Evolutionary conservation across 2,329 filamentous ascomycete species (phyloP), one percentile per base, ranked within the genome.

Genomic region (Colletotrichum navitas): DNA sequence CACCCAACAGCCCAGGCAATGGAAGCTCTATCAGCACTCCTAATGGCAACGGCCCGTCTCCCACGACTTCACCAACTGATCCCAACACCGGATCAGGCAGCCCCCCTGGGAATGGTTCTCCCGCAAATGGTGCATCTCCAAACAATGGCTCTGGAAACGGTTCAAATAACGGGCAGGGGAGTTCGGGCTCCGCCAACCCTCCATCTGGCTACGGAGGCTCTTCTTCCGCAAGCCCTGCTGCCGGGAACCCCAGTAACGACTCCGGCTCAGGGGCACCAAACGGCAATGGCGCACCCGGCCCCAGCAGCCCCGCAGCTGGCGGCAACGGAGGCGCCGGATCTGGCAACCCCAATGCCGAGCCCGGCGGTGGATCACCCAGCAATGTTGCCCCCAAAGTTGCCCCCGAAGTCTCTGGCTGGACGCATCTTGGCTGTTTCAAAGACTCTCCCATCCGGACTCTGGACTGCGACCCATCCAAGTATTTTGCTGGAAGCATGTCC

Each of bases 401-500:
- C 43, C 18, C 55, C 1, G 60, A 71, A 1, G 67, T 66, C 7
- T 63, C 59, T 41, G 74, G 70, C 41, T 81, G 79, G 79, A 70
- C 47, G 16, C 76, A 80, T 63, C 45, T 81, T 12, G 79, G 79
- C 21, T 81, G 79, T 64, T 80, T 80, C 62, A 76, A 76, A 60
- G 79, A 81, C 58, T 66, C 52, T 3, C 51, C 72, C 7, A 51
- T 64, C 10, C 71, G 74, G 36, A 73, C 74, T 4, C 63, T 76
- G 6, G 66, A 74, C 34, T 68, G 72, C n/a, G 73, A 75, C 26
- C 76, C 77, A 3, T 67, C 75, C 16, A 76, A 78, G 24, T 77
- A 76, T 56, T 69, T 79, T 10, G 74, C 71, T 14, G 76, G 77
- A 29, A 64, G 77, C 69, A 87, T 89, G 83, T 88, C 85, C 1